phyloP scores from a whole-genome alignment of 2,329 filamentous ascomycete genomes.

The Teratosphaeria viscida region DNA sequence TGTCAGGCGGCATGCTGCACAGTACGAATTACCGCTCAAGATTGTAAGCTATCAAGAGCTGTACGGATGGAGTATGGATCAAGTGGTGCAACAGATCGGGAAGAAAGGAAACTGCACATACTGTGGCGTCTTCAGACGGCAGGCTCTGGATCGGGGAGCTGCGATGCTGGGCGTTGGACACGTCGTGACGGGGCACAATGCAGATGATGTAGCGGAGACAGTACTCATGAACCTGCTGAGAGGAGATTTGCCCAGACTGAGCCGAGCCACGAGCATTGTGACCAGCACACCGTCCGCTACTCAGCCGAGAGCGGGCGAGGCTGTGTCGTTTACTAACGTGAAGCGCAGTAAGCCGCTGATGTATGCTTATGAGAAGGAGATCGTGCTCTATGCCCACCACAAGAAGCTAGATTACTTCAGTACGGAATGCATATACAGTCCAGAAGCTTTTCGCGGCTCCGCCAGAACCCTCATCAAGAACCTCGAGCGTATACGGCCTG shows the following conservation, averaged over 20 bases:
- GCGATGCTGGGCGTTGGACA: constrained; percentile 80
- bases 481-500: constrained; percentile 82
- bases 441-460: constrained; percentile 89
- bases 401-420: constrained; percentile 96
- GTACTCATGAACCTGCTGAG: constrained; percentile 94
- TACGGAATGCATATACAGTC: constrained; percentile 96
- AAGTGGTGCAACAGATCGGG: constrained; percentile 89
- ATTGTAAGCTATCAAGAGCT: constrained; percentile 89
- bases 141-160: constrained; percentile 86
- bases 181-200: constrained; percentile 95
- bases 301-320: constrained; percentile 8
- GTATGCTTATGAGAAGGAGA: constrained; percentile 98
- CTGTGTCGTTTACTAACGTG: constrained; percentile 56
- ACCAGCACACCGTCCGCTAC: constrained; percentile 45
- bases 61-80: constrained; percentile 99
- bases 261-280: constrained; percentile 81
- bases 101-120: constrained; percentile 99
- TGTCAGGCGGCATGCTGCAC: constrained; percentile 82
- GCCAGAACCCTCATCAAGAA: constrained; percentile 90
- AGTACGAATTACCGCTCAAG: constrained; percentile 84
- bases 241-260: constrained; percentile 77
- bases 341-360: constrained; percentile 95
- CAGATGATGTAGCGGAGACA: constrained; percentile 93
- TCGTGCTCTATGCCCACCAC: constrained; percentile 93
- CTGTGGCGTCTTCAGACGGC: constrained; percentile 88